Evolutionary conservation across 176 grass and related monocot genomes (phyloP).

Genomic region (Areca catechu): DNA sequence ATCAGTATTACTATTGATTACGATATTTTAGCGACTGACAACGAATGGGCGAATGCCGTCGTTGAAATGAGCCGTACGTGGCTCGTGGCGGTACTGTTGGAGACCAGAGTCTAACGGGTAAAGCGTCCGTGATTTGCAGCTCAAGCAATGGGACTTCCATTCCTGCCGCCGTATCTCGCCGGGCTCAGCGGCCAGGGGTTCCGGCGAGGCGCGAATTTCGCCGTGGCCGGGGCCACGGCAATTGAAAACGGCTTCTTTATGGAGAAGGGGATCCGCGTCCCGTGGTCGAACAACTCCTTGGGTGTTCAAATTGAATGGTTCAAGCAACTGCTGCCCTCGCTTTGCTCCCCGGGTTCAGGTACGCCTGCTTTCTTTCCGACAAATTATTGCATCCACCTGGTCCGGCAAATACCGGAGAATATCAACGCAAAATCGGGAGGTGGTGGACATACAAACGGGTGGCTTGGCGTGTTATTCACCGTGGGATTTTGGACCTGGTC

Average conservation of each 20-base stretch:
- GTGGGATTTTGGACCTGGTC: too few species aligned
- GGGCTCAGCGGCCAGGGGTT: background rate
- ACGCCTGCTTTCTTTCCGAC: background rate
- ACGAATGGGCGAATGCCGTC: too few species aligned
- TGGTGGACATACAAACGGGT: too few species aligned
- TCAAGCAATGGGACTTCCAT: background rate
- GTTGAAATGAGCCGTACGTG: too few species aligned
- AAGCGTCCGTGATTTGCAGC: background rate
- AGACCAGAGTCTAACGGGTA: background rate
- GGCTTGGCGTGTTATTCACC: too few species aligned
- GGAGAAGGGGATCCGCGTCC: background rate
- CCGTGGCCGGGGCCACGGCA: constrained; percentile 8
- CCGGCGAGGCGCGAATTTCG: constrained; percentile 1
- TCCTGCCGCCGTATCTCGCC: background rate
- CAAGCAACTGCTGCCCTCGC: background rate
- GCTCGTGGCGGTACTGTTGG: background rate
- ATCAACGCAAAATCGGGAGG: too few species aligned
- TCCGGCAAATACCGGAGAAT: too few species aligned
- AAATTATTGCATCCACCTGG: too few species aligned
- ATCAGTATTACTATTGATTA: background rate
- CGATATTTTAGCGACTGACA: too few species aligned
- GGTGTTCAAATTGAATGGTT: constrained; percentile 7
- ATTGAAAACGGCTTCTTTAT: background rate
- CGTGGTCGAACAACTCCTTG: background rate
- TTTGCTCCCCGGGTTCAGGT: constrained; percentile 11